Base-by-base conservation (phyloP, 129 eudicot genomes). In the Mikania micrantha region DNA sequence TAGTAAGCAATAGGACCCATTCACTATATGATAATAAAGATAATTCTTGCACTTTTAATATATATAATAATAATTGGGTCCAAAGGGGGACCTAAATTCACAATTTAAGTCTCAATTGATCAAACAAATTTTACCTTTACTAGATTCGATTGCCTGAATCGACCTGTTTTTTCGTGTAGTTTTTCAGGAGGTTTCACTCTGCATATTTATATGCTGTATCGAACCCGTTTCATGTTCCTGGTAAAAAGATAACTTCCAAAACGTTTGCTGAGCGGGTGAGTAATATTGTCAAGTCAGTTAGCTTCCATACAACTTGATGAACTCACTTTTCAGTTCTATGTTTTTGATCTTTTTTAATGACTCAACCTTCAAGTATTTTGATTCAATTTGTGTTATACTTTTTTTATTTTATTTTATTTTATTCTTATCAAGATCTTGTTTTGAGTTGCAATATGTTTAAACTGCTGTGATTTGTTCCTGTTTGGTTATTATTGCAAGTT, bases 151-250 rank as follows among this genome's bases (percentile, higher is more conserved):
- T 66, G 32, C 12, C 15, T 31, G 19, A n/a, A n/a, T n/a, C n/a
- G n/a, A n/a, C n/a, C n/a, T n/a, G n/a, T n/a, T 15, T 21, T 48
- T 35, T 73, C 72, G 31, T 35, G 35, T 31, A 94, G 99, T 90
- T 94, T 74, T 89, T 84, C 82, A 87, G 95, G 80, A 85, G 85
- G 84, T 94, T 94, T 75, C 99, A 94, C 64, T 71, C 99, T 50
- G 97, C 97, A 45, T 94, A 87, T 69, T 90, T 87, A 63, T 95
- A 94, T 61, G 99, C 99, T 0, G 97, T 94, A 40, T 89, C 97
- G 5, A 94, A 94, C 69, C 99, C 99, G 49, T 94, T 94, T 82
- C 97, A 94, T 49, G 88, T 94, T 50, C 99, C 97, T 1, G 99
- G 99, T 39, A 94, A 94, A 74, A 94, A 94, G 85, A 89, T 94